Percentiles rank a stretch among this genome's conserved stretches.
Evolutionary conservation across 257 asterid genomes (phyloP).

Genomic region (Lycium ferocissimum): DNA sequence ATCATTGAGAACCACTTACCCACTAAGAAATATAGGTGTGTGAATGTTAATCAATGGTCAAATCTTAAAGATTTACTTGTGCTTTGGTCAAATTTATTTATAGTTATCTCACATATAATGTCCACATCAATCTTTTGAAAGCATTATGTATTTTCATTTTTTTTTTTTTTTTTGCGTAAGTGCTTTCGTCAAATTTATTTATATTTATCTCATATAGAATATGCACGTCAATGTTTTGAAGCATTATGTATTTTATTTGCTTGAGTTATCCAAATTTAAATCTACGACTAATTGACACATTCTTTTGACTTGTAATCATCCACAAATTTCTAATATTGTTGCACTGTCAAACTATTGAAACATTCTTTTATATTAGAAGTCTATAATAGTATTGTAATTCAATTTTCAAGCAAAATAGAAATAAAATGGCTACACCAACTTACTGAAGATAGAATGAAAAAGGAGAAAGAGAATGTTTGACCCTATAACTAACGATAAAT

Average conservation of each 20-base stretch:
- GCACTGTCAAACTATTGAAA: not conserved
- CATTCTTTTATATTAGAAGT: not conserved
- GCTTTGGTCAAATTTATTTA: too few species aligned
- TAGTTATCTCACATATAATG: too few species aligned
- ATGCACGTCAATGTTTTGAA: not conserved
- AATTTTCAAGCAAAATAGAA: not conserved
- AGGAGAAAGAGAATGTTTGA: too few species aligned
- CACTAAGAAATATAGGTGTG: too few species aligned
- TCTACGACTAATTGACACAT: not conserved
- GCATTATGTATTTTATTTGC: not conserved
- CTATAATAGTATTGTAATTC: not conserved
- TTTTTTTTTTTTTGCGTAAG: not conserved
- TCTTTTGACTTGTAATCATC: not conserved
- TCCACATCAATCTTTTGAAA: too few species aligned
- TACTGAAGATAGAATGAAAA: too few species aligned
- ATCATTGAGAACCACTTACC: too few species aligned
- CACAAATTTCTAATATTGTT: not conserved
- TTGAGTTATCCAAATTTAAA: not conserved
- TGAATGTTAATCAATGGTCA: too few species aligned
- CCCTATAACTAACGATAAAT: too few species aligned
- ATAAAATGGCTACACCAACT: too few species aligned
- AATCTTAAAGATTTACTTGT: too few species aligned
- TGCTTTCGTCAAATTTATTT: not conserved
- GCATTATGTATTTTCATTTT: too few species aligned
- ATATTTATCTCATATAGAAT: not conserved